A percentile compares a stretch with the other conserved stretches of the same genome.
phyloP scores from a whole-genome alignment of 2,329 filamentous ascomycete genomes.

The Neopestalotiopsis sp. region DNA sequence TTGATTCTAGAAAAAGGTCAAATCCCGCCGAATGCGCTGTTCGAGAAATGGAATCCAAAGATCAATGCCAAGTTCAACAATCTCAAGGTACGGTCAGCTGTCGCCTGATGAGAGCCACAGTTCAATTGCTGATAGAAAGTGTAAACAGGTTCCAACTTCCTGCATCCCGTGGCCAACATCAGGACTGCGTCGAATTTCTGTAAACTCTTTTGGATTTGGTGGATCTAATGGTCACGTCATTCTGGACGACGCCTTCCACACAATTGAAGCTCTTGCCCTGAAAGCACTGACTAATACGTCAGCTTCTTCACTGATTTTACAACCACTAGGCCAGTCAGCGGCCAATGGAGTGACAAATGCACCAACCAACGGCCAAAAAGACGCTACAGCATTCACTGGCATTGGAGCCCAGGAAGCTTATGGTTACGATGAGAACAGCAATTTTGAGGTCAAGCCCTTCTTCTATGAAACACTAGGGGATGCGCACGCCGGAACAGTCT shows the following conservation, averaged over 20 bases:
- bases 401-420: background rate
- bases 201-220: constrained; percentile 32
- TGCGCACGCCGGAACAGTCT: background rate
- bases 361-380: background rate
- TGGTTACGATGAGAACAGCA: background rate
- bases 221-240: constrained; percentile 28
- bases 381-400: background rate
- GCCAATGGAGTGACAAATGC: background rate
- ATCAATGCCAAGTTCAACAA: constrained; percentile 21
- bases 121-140: background rate
- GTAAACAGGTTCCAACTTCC: constrained; percentile 18
- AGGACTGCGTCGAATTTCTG: constrained; percentile 21
- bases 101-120: background rate
- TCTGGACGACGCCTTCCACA: constrained; percentile 24
- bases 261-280: constrained; percentile 18
- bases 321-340: background rate
- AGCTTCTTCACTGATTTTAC: background rate
- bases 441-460: background rate
- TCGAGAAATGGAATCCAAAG: constrained; percentile 22
- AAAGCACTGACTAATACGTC: constrained; percentile 15
- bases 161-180: constrained; percentile 21
- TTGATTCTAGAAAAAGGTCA: constrained; percentile 24
- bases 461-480: background rate
- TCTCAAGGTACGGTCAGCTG: constrained; percentile 17
- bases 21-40: constrained; percentile 28